Conservation (phyloP, 139 green algal species). For the Micractinium conductrix region DNA sequence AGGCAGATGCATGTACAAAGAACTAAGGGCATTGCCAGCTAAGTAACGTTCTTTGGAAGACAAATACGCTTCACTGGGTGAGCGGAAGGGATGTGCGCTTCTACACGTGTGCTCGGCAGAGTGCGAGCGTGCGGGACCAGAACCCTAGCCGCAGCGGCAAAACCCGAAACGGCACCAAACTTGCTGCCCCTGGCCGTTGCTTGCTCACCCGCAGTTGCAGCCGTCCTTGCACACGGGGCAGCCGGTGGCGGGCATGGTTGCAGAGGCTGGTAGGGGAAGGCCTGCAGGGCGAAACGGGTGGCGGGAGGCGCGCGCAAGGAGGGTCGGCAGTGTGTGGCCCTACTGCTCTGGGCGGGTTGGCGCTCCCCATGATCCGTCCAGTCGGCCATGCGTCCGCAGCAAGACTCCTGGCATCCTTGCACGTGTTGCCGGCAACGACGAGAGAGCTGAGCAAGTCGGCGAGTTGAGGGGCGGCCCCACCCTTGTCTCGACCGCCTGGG, state of each 20-base stretch:
- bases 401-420: background rate
- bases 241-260: background rate
- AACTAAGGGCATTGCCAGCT: too few species aligned
- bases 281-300: background rate
- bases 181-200: background rate
- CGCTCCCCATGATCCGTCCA: too few species aligned
- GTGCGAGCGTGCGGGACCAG: too few species aligned
- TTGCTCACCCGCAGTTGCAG: constrained; percentile 8
- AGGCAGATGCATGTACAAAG: too few species aligned
- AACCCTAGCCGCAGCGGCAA: background rate
- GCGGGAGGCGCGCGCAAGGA: background rate
- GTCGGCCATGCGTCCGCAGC: too few species aligned
- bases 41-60: too few species aligned
- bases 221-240: constrained; percentile 19
- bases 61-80: too few species aligned
- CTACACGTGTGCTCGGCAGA: too few species aligned
- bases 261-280: background rate
- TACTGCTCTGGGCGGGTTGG: too few species aligned
- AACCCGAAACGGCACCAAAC: background rate
- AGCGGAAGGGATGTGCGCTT: too few species aligned
- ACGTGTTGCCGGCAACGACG: background rate
- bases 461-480: background rate
- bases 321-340: background rate
- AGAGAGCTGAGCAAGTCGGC: background rate
- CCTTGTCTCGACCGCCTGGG: too few species aligned